These are phyloP conservation scores for Chenopodium berlandieri DNA, from an alignment of 148 eudicot genomes.

Conservation along the genomic window DNA sequence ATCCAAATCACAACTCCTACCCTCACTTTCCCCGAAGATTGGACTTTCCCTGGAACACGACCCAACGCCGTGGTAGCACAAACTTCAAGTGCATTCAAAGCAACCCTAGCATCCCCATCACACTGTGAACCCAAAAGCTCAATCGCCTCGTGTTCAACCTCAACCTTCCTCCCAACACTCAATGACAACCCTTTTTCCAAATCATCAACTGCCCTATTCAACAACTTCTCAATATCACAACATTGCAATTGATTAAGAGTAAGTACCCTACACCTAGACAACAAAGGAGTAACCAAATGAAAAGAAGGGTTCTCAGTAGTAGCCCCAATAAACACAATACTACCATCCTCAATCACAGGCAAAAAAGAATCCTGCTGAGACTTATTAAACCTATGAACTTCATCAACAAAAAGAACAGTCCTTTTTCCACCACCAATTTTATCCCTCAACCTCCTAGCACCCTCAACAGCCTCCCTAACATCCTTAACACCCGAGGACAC, in stretches of 20 bases:
- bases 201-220: conserved; percentile 55
- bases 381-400: conserved; percentile 89
- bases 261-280: conserved; percentile 77
- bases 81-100: conserved; percentile 69
- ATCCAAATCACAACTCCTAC: neutral
- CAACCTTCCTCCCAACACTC: conserved; percentile 37
- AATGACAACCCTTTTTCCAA: conserved; percentile 41
- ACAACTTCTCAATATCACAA: conserved; percentile 33
- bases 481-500: conserved; percentile 81
- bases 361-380: conserved; percentile 82
- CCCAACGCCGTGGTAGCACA: conserved; percentile 54
- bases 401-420: conserved; percentile 81
- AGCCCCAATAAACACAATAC: conserved; percentile 79
- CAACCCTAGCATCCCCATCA: conserved; percentile 92
- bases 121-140: conserved; percentile 53
- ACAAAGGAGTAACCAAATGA: conserved; percentile 77
- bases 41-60: conserved; percentile 16
- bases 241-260: conserved; percentile 50
- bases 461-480: conserved; percentile 71
- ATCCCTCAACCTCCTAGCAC: conserved; percentile 40
- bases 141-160: conserved; percentile 48
- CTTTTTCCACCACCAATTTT: conserved; percentile 35
- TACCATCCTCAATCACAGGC: conserved; percentile 93
- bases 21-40: neutral
- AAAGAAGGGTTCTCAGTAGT: conserved; percentile 95